Evolutionary conservation across 768 basidiomycete genomes (phyloP).

Genomic region (Cytidiella melzeri): DNA sequence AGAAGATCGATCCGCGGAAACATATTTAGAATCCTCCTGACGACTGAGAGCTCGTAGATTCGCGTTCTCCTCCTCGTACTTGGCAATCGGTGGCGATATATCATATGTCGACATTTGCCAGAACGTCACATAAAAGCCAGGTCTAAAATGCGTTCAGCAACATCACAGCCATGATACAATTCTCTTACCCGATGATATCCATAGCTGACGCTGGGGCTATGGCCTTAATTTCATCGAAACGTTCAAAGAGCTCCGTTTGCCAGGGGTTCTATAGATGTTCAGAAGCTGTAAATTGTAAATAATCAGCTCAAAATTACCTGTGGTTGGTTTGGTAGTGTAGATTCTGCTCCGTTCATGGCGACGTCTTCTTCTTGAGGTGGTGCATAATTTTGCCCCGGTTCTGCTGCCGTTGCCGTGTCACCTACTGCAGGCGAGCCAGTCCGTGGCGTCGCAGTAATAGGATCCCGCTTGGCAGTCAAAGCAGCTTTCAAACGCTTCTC

Average conservation of each 20-base stretch:
- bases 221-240: conserved; percentile 73
- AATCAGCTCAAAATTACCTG: conserved; percentile 3
- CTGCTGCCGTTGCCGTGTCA: conserved; percentile 24
- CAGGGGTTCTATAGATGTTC: conserved; percentile 57
- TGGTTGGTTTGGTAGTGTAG: not conserved
- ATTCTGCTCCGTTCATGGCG: conserved; percentile 17
- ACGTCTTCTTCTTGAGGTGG: conserved; percentile 12
- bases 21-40: conserved; percentile 60
- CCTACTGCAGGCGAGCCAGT: conserved; percentile 53
- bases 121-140: conserved; percentile 91
- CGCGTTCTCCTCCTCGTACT: conserved; percentile 76
- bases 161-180: not conserved
- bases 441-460: conserved; percentile 43
- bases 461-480: conserved; percentile 72
- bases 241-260: conserved; percentile 63
- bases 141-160: conserved; percentile 38
- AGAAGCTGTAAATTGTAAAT: not conserved
- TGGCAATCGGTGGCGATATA: conserved; percentile 65
- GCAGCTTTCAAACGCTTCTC: conserved; percentile 80
- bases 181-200: conserved; percentile 65
- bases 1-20: conserved; percentile 63
- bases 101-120: conserved; percentile 96
- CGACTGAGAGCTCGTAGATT: conserved; percentile 55
- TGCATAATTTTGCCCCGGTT: conserved; percentile 16
- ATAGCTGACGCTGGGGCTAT: conserved; percentile 61